Percentiles rank a stretch among this genome's conserved stretches.
These are phyloP conservation scores for Bipolaris bicolor DNA, from an alignment of 2,329 filamentous ascomycete genomes.

Conservation along the genomic window DNA sequence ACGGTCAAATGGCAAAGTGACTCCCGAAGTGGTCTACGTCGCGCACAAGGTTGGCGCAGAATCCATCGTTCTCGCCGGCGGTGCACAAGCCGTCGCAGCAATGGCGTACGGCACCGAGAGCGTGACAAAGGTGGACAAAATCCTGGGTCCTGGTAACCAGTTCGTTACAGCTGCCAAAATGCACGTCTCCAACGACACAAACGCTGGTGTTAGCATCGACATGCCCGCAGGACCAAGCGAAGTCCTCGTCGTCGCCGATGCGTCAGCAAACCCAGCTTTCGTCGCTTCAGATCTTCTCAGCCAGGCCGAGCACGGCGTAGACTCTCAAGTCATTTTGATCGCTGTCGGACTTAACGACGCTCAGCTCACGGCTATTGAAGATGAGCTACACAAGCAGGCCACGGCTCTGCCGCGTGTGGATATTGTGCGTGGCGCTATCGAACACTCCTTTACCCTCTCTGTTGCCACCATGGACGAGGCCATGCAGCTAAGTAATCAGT, in stretches of 20 bases:
- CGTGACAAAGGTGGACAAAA: conserved; percentile 97
- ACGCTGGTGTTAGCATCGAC: conserved; percentile 92
- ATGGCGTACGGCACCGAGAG: conserved; percentile 97
- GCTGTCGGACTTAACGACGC: conserved; percentile 77
- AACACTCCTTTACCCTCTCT: conserved; percentile 86
- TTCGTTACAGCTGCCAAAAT: conserved; percentile 99
- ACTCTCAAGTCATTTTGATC: conserved; percentile 93
- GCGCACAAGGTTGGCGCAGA: conserved; percentile 97
- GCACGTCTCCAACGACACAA: conserved; percentile 96
- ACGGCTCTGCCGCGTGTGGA: conserved; percentile 86
- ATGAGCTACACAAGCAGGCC: conserved; percentile 88
- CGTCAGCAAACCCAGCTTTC: conserved; percentile 86
- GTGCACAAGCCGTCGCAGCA: conserved; percentile 92
- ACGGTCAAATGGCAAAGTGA: conserved; percentile 84
- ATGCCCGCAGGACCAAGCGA: conserved; percentile 98
- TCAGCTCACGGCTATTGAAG: conserved; percentile 82
- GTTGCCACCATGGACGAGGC: conserved; percentile 78
- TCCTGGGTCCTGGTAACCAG: conserved; percentile 95
- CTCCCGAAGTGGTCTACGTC: conserved; percentile 95
- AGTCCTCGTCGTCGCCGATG: conserved; percentile 93
- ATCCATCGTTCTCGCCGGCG: conserved; percentile 92
- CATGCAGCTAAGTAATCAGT: conserved; percentile 83
- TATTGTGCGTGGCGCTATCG: conserved; percentile 88
- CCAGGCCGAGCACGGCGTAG: conserved; percentile 95
- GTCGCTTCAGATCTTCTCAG: conserved; percentile 93